Conservation (phyloP, 2,329 filamentous ascomycete species). For the Xylariaceae sp. region DNA sequence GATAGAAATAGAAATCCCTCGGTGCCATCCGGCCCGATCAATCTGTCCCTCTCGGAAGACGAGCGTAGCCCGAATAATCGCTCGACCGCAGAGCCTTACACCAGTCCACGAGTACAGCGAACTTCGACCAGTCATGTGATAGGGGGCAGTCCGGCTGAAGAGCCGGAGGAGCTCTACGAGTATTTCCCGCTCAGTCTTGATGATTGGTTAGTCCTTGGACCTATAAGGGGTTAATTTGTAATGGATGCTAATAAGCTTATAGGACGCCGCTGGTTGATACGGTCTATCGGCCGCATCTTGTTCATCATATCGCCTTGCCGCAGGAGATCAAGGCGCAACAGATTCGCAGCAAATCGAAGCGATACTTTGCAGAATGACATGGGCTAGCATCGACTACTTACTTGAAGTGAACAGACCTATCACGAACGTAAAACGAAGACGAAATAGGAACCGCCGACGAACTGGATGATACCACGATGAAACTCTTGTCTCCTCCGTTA, state of each 20-base stretch:
- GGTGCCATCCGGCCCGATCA: constrained; percentile 38
- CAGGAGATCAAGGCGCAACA: constrained; percentile 66
- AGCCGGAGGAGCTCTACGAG: constrained; percentile 81
- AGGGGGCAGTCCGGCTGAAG: constrained; percentile 63
- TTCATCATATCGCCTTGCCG: constrained; percentile 76
- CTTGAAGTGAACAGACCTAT: neutral
- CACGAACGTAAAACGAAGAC: neutral
- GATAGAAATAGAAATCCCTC: constrained; percentile 25
- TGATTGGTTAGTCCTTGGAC: constrained; percentile 58
- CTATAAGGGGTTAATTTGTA: neutral
- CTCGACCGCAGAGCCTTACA: constrained; percentile 42
- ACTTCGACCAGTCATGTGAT: constrained; percentile 33
- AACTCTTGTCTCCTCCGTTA: neutral
- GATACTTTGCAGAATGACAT: constrained; percentile 61
- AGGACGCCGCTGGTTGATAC: constrained; percentile 30
- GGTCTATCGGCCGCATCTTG: constrained; percentile 65
- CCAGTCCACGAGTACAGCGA: constrained; percentile 42
- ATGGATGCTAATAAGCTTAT: neutral
- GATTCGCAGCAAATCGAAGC: constrained; percentile 59
- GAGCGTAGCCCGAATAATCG: constrained; percentile 52
- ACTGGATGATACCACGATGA: constrained; percentile 10
- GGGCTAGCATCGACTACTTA: neutral
- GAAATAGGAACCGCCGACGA: constrained; percentile 3
- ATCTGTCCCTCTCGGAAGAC: constrained; percentile 55
- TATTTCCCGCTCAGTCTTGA: constrained; percentile 90